A percentile compares a stretch with the other conserved stretches of the same genome.
phyloP scores from a whole-genome alignment of 2,329 filamentous ascomycete genomes.

The Fusarium sulawesiense region DNA sequence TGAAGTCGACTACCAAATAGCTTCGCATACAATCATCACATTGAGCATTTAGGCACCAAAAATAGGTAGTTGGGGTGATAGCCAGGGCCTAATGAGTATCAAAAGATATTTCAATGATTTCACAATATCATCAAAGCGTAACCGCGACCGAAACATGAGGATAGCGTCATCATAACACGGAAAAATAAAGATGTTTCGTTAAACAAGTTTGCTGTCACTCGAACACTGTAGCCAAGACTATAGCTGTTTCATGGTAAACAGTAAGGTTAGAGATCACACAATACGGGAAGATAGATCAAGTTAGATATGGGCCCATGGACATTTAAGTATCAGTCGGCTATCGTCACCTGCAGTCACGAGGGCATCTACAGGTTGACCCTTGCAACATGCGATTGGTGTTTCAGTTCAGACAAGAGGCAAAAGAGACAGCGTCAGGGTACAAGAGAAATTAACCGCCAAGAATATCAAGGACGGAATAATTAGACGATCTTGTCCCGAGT shows the following conservation, averaged over 20 bases:
- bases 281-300: background rate
- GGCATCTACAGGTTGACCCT: background rate
- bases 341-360: constrained; percentile 2
- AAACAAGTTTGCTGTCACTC: background rate
- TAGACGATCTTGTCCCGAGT: background rate
- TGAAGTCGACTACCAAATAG: background rate
- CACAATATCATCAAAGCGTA: background rate
- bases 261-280: background rate
- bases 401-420: constrained; percentile 13
- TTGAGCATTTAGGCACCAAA: background rate
- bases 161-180: background rate
- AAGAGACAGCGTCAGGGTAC: background rate
- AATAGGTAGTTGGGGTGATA: background rate
- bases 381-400: constrained; percentile 26
- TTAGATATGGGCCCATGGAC: constrained; percentile 12
- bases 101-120: background rate
- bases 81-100: constrained; percentile 3
- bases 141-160: background rate
- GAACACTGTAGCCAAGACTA: constrained; percentile 17
- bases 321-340: background rate
- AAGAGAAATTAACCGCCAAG: background rate
- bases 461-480: background rate
- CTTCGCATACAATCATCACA: background rate
- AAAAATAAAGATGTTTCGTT: background rate
- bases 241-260: constrained; percentile 21